phyloP scores from a whole-genome alignment of 495 filamentous ascomycete species.

The Ascodesmis nigricans region DNA sequence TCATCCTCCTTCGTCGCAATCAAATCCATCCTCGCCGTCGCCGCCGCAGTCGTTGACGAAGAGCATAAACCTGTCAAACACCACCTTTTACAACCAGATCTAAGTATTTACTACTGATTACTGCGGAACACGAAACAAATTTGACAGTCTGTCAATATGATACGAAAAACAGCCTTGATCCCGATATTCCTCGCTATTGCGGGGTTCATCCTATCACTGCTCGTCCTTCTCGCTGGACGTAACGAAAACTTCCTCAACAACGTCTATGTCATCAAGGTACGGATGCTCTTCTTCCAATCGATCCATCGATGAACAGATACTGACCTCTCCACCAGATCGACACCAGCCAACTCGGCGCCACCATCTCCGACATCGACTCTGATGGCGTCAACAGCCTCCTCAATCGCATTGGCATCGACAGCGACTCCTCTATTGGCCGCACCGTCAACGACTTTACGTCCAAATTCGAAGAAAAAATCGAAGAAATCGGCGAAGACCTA shows the following conservation, averaged over 20 bases:
- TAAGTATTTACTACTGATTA: too few species aligned
- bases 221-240: conserved; percentile 13
- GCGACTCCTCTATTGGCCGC: too few species aligned
- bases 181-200: conserved; percentile 12
- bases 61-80: too few species aligned
- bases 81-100: too few species aligned
- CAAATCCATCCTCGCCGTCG: too few species aligned
- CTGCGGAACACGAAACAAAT: too few species aligned
- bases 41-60: too few species aligned
- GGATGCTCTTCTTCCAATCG: not conserved
- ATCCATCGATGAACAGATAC: not conserved
- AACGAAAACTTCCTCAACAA: conserved; percentile 10
- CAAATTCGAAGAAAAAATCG: too few species aligned
- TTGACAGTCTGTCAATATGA: conserved; percentile 7
- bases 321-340: conserved; percentile 8
- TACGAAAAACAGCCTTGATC: conserved; percentile 15
- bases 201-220: conserved; percentile 13
- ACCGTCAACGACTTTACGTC: too few species aligned
- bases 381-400: not conserved
- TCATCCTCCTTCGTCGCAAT: too few species aligned
- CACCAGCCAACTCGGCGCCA: conserved; percentile 8
- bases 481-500: conserved; percentile 1
- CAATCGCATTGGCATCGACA: too few species aligned
- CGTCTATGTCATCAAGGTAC: conserved; percentile 16
- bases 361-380: conserved; percentile 1